Evolutionary conservation across 73 alveolate genomes (phyloP).

Genomic region (Loxodes magnus): DNA sequence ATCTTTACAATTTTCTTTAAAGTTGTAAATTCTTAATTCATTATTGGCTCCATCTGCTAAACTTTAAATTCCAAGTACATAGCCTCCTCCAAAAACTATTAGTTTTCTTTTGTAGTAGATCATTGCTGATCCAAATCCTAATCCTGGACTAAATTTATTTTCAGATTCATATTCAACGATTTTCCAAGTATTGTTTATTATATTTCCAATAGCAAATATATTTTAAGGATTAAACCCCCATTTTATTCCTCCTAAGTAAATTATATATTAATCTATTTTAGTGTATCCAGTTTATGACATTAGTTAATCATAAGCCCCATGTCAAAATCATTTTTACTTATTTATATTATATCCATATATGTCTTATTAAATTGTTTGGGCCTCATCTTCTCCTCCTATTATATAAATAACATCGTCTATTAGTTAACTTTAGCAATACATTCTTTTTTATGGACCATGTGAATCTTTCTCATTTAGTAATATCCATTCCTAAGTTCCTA

Average conservation of each 20-base stretch:
- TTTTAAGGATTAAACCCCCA: not conserved
- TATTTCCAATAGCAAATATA: not conserved
- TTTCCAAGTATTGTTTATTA: not conserved
- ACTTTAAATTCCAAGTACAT: not conserved
- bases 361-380: not conserved
- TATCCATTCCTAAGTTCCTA: too few species aligned
- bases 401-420: too few species aligned
- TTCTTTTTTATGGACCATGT: not conserved
- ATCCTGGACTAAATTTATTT: not conserved
- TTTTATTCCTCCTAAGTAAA: not conserved
- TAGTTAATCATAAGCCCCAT: not conserved
- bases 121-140: not conserved
- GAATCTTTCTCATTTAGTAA: not conserved
- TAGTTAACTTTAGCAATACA: too few species aligned
- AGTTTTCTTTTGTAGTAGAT: not conserved
- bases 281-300: not conserved
- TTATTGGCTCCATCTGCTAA: too few species aligned
- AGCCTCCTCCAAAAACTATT: slow-evolving; percentile 1
- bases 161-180: too few species aligned
- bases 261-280: not conserved
- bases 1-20: too few species aligned
- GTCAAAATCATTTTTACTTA: not conserved
- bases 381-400: not conserved
- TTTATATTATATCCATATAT: not conserved
- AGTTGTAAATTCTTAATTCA: too few species aligned